A percentile compares a stretch with the other conserved stretches of the same genome.
Conservation (phyloP, 352 stramenopile species). For the Globisporangium takayamanum region DNA sequence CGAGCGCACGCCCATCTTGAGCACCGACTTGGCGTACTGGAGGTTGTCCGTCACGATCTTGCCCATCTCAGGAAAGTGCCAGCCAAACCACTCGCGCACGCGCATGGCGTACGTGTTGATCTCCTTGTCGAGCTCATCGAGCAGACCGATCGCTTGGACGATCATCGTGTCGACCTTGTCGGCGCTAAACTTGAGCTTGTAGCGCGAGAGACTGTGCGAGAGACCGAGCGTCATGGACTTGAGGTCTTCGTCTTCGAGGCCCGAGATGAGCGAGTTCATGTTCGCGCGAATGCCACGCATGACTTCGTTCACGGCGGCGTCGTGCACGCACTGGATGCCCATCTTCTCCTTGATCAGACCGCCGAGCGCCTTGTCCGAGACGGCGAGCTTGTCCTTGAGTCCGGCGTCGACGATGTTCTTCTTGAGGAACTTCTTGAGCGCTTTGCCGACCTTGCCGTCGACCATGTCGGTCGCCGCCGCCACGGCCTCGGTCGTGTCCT, state of each 20-base stretch:
- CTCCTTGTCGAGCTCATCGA: slow-evolving; percentile 99
- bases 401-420: slow-evolving; percentile 96
- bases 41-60: slow-evolving; percentile 98
- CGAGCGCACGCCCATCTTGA: slow-evolving; percentile 92
- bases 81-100: slow-evolving; percentile 99
- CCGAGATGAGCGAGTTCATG: slow-evolving; percentile 93
- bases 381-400: slow-evolving; percentile 94
- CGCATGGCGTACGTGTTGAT: slow-evolving; percentile 99
- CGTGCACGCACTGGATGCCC: slow-evolving; percentile 89
- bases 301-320: slow-evolving; percentile 92
- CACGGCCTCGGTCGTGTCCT: slow-evolving; percentile 98
- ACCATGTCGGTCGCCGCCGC: slow-evolving; percentile 95
- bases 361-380: slow-evolving; percentile 96
- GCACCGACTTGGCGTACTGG: slow-evolving; percentile 97
- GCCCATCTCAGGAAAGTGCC: slow-evolving; percentile 96
- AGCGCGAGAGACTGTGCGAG: slow-evolving; percentile 96
- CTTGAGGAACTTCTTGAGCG: slow-evolving; percentile 98
- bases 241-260: slow-evolving; percentile 85
- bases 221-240: slow-evolving; percentile 98
- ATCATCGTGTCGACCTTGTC: slow-evolving; percentile 99
- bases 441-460: slow-evolving; percentile 97
- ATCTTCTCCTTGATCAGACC: slow-evolving; percentile 98
- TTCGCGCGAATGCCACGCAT: slow-evolving; percentile 96
- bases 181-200: slow-evolving; percentile 99
- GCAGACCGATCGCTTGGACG: slow-evolving; percentile 98